Conservation (phyloP, 768 basidiomycete genomes). For the Mycena olivaceomarginata region DNA sequence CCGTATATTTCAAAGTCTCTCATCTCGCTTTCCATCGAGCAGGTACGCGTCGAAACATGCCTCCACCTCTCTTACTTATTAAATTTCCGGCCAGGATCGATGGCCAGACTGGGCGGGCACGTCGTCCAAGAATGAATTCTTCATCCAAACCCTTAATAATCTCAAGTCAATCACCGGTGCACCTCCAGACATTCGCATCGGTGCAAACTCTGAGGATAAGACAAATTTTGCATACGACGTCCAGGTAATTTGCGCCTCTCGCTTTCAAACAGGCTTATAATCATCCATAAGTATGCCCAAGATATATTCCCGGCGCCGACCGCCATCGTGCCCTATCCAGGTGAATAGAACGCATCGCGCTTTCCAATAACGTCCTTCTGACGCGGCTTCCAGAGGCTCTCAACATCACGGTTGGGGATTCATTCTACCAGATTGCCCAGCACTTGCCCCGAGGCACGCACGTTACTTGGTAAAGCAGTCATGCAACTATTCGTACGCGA, state of each 20-base stretch:
- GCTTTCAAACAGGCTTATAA: not conserved
- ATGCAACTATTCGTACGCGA: not conserved
- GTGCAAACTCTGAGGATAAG: conserved; percentile 75
- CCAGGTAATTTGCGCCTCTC: conserved; percentile 2
- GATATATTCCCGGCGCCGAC: conserved; percentile 69
- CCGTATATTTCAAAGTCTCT: conserved; percentile 65
- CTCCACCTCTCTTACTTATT: not conserved
- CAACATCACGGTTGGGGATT: conserved; percentile 74
- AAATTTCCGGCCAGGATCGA: conserved; percentile 64
- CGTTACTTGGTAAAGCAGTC: conserved; percentile 64
- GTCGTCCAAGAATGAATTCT: conserved; percentile 64
- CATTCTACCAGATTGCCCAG: conserved; percentile 70
- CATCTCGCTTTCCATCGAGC: conserved; percentile 79
- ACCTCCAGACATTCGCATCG: conserved; percentile 77
- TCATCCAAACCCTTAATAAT: conserved; percentile 76
- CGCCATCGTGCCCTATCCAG: conserved; percentile 74
- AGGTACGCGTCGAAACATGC: conserved; percentile 3
- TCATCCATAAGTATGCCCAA: conserved; percentile 62
- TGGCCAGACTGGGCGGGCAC: conserved; percentile 82
- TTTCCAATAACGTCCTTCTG: not conserved
- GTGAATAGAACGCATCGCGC: not conserved
- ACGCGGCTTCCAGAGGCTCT: conserved; percentile 65
- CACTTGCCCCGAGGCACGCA: conserved; percentile 75
- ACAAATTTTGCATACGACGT: conserved; percentile 72
- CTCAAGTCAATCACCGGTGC: conserved; percentile 69